Base-by-base conservation (phyloP, 352 stramenopile genomes). In the Blastocystis sp. region DNA sequence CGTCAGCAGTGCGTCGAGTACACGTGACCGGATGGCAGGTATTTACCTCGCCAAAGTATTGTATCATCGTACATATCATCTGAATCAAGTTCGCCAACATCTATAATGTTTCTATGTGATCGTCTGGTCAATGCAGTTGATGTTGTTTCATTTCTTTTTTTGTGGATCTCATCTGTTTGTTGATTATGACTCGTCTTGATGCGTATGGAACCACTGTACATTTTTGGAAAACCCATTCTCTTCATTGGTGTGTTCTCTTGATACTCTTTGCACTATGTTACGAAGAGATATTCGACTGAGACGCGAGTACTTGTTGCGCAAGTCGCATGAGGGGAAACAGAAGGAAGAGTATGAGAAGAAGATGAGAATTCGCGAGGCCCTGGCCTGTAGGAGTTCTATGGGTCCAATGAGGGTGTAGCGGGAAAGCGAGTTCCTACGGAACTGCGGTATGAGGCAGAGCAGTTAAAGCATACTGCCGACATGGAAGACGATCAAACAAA, bases 271-370 rank as follows among this genome's bases (percentile, higher is more conserved):
- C 16, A 85, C 0, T 16, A 85, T 85, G 84, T 29, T 96, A 57
- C 91, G 92, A 64, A 89, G 96, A 56, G 95, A 98, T 86, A 95
- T 98, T 54, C 94, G 96, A 88, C 90, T 99, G 34, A 95, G 96
- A 57, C 94, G 97, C 87, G 96, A 99, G 89, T 99, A 99, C 88
- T 90, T 99, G 81, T 99, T 98, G 89, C 92, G 95, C 88, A 98
- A 99, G 91, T 93, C 92, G 7, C 91, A 98, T 24, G 94, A 98
- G 85, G 93, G 94, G 84, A 93, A 96, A 87, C 93, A 98, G 88
- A 92, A 93, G 49, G 90, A 92, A 21, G 89, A 93, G 73, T 98
- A 98, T 87, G 95, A 99, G 88, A 92, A 97, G 89, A 99, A 99
- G 90, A 91, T 93, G 75, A 90, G 96, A 86, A 91, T 99, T 24